Evolutionary conservation across 192 early-diverging fungal species (phyloP).

Genomic region (Podila minutissima): DNA sequence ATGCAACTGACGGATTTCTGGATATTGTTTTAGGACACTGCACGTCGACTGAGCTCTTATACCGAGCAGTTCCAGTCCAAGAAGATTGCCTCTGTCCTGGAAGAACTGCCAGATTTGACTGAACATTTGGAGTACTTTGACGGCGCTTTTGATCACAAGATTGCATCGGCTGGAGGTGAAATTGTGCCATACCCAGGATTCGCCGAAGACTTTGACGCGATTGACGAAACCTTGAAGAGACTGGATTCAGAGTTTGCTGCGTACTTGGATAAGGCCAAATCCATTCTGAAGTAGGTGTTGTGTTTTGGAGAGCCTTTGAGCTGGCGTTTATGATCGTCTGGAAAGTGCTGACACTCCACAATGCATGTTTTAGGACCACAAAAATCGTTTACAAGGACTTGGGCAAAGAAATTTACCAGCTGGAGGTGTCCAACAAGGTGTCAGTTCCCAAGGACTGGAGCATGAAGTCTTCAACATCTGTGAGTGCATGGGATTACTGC

Average conservation of each 20-base stretch:
- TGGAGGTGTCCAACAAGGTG: slow-evolving; percentile 85
- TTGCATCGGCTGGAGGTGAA: slow-evolving; percentile 66
- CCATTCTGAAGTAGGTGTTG: slow-evolving; percentile 64
- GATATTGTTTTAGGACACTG: slow-evolving; percentile 28
- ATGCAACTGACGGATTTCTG: not conserved
- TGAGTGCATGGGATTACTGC: slow-evolving; percentile 23
- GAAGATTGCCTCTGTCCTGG: slow-evolving; percentile 60
- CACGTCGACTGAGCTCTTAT: slow-evolving; percentile 46
- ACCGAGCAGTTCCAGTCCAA: slow-evolving; percentile 62
- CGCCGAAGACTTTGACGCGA: slow-evolving; percentile 84
- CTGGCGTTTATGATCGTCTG: not conserved
- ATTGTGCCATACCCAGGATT: slow-evolving; percentile 77
- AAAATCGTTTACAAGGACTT: slow-evolving; percentile 87
- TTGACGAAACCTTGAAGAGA: slow-evolving; percentile 60
- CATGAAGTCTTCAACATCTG: slow-evolving; percentile 80
- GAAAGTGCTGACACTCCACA: not conserved
- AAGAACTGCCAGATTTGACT: slow-evolving; percentile 63
- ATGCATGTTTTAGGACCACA: slow-evolving; percentile 50
- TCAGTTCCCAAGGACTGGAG: slow-evolving; percentile 84
- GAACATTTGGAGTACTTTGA: slow-evolving; percentile 76
- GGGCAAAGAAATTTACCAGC: slow-evolving; percentile 95
- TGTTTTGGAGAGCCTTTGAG: slow-evolving; percentile 2
- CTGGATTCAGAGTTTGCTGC: slow-evolving; percentile 75
- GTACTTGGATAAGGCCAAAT: slow-evolving; percentile 73
- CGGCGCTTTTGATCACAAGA: slow-evolving; percentile 76